Percentiles rank a stretch among this genome's conserved stretches.
Evolutionary conservation across 495 filamentous ascomycete species (phyloP).

Genomic region (Penicillium maclennaniae): DNA sequence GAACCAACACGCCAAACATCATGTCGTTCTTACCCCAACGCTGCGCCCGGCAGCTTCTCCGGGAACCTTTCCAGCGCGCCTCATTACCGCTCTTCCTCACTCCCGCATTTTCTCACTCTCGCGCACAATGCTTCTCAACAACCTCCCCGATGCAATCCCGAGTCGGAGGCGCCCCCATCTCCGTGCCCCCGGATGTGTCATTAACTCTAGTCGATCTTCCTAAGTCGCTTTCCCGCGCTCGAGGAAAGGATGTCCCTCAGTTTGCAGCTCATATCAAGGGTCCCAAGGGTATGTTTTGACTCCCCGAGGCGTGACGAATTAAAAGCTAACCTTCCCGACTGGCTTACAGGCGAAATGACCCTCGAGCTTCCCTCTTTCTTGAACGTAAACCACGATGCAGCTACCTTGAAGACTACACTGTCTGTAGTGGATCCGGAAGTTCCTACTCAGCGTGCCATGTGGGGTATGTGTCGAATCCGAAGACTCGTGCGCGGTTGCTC

Average conservation of each 20-base stretch:
- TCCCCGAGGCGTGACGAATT: background rate
- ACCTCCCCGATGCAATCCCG: slow-evolving; percentile 66
- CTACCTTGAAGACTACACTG: slow-evolving; percentile 57
- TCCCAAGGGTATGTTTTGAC: slow-evolving; percentile 57
- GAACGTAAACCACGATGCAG: slow-evolving; percentile 60
- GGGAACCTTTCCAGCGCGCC: slow-evolving; percentile 28
- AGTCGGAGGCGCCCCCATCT: slow-evolving; percentile 76
- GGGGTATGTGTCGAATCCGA: slow-evolving; percentile 63
- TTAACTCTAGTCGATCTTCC: slow-evolving; percentile 61
- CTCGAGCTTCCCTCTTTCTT: slow-evolving; percentile 71
- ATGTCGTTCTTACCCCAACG: slow-evolving; percentile 39
- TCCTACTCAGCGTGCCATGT: slow-evolving; percentile 88
- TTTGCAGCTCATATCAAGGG: slow-evolving; percentile 64
- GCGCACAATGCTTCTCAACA: slow-evolving; percentile 65
- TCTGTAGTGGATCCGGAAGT: slow-evolving; percentile 58
- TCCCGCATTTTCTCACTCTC: slow-evolving; percentile 60
- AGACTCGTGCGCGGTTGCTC: background rate
- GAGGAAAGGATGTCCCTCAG: slow-evolving; percentile 52
- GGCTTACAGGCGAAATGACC: slow-evolving; percentile 60
- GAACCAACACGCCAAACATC: slow-evolving; percentile 23
- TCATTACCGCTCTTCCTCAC: slow-evolving; percentile 68
- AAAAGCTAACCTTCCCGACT: slow-evolving; percentile 1
- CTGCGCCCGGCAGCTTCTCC: slow-evolving; percentile 42
- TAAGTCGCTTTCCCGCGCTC: slow-evolving; percentile 42
- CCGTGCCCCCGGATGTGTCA: slow-evolving; percentile 78